phyloP scores from a whole-genome alignment of 78 protist genomes.

The Acrasis kona region DNA sequence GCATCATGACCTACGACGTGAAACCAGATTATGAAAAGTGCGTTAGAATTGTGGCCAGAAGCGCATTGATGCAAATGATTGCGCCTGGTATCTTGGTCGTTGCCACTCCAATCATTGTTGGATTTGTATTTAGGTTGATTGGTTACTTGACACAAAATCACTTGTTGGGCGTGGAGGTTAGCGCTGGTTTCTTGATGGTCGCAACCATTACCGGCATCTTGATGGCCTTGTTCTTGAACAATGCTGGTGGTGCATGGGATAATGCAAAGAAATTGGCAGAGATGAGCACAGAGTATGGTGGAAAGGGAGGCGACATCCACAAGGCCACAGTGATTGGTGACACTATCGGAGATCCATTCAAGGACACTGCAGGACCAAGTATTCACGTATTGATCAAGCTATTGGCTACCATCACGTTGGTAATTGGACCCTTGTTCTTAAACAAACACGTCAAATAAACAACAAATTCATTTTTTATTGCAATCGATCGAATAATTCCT shows the following conservation, averaged over 20 bases:
- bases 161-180: background rate
- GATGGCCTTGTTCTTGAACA: slow-evolving; percentile 52
- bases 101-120: slow-evolving; percentile 15
- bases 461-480: too few relatives aligned
- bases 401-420: slow-evolving; percentile 49
- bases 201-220: slow-evolving; percentile 36
- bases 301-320: slow-evolving; percentile 29
- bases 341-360: slow-evolving; percentile 56
- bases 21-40: slow-evolving; percentile 37
- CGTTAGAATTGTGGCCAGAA: slow-evolving; percentile 36
- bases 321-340: slow-evolving; percentile 72
- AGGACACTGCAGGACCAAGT: slow-evolving; percentile 61
- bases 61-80: slow-evolving; percentile 42
- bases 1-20: slow-evolving; percentile 11
- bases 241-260: slow-evolving; percentile 78
- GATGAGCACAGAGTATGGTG: slow-evolving; percentile 27
- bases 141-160: too few relatives aligned
- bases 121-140: too few relatives aligned
- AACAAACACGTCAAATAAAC: too few relatives aligned
- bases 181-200: slow-evolving; percentile 5
- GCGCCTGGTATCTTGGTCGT: slow-evolving; percentile 8
- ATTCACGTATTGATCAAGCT: slow-evolving; percentile 66
- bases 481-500: too few relatives aligned
- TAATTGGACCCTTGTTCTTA: too few relatives aligned
- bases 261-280: slow-evolving; percentile 68